Conservation (phyloP, 805 yeast genomes). For the Lipomyces yamadae region DNA sequence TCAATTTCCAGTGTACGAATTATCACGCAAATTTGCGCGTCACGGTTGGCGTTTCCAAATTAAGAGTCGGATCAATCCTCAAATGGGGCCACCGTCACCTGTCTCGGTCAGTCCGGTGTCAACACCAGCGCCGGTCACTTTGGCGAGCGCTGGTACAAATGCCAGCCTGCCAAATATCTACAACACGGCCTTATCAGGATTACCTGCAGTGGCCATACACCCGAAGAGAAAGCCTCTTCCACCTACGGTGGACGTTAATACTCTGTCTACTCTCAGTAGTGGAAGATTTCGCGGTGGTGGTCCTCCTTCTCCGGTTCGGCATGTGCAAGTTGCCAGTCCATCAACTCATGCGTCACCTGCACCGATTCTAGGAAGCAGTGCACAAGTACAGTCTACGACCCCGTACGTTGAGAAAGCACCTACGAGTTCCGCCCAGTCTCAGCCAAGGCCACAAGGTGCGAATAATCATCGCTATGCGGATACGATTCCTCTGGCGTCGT, state of each 20-base stretch:
- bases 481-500: constrained; percentile 4
- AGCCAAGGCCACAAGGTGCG: background rate
- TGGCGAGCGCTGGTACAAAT: background rate
- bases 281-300: constrained; percentile 7
- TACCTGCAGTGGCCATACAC: constrained; percentile 8
- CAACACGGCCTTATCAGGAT: background rate
- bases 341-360: background rate
- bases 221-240: constrained; percentile 27
- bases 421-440: background rate
- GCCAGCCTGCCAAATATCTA: constrained; percentile 2
- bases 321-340: background rate
- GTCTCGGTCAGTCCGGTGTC: constrained; percentile 1
- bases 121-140: background rate
- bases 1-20: background rate
- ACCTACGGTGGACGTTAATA: constrained; percentile 11
- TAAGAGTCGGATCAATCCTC: background rate
- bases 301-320: constrained; percentile 6
- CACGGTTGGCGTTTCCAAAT: background rate
- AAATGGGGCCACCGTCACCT: background rate
- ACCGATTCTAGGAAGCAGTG: background rate
- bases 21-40: background rate
- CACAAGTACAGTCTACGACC: background rate
- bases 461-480: background rate
- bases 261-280: background rate
- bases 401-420: background rate